A percentile compares a stretch with the other conserved stretches of the same genome.
Conservation (phyloP, 768 basidiomycete genomes). For the Phallus indusiatus region DNA sequence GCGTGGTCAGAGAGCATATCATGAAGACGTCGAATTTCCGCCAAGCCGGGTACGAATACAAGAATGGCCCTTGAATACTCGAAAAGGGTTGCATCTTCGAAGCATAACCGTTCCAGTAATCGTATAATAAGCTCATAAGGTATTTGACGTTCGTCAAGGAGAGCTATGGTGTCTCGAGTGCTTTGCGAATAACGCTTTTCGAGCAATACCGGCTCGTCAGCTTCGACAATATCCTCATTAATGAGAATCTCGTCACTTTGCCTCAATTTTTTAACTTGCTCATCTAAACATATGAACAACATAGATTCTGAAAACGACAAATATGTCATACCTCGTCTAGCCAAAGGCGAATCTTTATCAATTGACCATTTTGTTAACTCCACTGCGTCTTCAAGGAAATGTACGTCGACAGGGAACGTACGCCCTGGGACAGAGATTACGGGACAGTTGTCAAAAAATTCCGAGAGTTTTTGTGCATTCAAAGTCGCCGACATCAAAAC, state of each 20-base stretch:
- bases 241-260: conserved; percentile 57
- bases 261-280: conserved; percentile 58
- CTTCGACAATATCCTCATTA: conserved; percentile 55
- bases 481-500: conserved; percentile 96
- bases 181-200: conserved; percentile 74
- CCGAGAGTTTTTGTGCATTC: conserved; percentile 82
- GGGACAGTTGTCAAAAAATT: conserved; percentile 77
- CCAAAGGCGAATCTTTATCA: conserved; percentile 73
- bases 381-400: conserved; percentile 86
- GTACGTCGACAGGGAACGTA: conserved; percentile 84
- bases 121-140: conserved; percentile 85
- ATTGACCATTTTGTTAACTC: conserved; percentile 75
- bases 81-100: conserved; percentile 41
- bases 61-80: conserved; percentile 72
- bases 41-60: conserved; percentile 91
- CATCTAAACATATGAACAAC: conserved; percentile 28
- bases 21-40: conserved; percentile 82
- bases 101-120: conserved; percentile 77
- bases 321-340: conserved; percentile 46
- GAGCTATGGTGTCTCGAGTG: conserved; percentile 71
- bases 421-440: conserved; percentile 85
- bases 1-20: conserved; percentile 74
- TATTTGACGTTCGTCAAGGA: conserved; percentile 80
- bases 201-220: conserved; percentile 37
- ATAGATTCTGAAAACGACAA: background rate